Evolutionary conservation across 2,329 filamentous ascomycete species (phyloP), one percentile per base, ranked within the genome.

Genomic region (Phyllosticta ampelicida): DNA sequence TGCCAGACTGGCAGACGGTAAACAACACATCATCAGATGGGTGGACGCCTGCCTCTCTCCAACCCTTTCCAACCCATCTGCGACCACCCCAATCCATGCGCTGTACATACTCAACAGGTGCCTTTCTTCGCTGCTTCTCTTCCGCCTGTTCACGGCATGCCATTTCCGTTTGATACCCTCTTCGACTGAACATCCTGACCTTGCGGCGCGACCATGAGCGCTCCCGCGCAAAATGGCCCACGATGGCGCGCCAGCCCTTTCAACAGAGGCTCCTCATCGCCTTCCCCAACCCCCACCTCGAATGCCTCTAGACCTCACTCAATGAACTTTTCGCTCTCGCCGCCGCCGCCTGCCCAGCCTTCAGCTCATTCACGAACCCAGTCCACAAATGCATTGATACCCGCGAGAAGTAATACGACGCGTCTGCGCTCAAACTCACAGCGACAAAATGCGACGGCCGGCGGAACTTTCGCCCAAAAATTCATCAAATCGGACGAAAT

Each of bases 401-500:
- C 61, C 55, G 68, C 65, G 29, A 68, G 70, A 51, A 72, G 63
- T 62, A 69, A 72, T 55, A 73, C 69, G 21, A 64, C 62, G 44
- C 69, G 71, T 9, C 54, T 67, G 53, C 76, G 81, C 29, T 79
- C 82, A 53, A 82, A 86, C 63, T 94, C 90, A 5, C 80, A 82
- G 36, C 75, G 81, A 63, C 84, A 80, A 60, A 81, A 78, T 65
- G 81, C 80, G 1, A 79, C 83, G 6, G 77, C 79, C 6, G 89
- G 87, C 0, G 87, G 83, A 63, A 99, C 94, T 1, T 99, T 99
- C 76, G 92, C 94, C 36, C 94, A 92, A 2, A 89, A 90, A 9
- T 99, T 99, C 73, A 97, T 99, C 74, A 94, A 92, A 71, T 83
- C 85, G 0, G 90, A 95, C 63, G 89, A 91, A 63, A 77, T 88